Evolutionary conservation across 1,284 basidiomycete species (phyloP), one percentile per base, ranked within the genome.

Genomic region (Ceratobasidium sp.): DNA sequence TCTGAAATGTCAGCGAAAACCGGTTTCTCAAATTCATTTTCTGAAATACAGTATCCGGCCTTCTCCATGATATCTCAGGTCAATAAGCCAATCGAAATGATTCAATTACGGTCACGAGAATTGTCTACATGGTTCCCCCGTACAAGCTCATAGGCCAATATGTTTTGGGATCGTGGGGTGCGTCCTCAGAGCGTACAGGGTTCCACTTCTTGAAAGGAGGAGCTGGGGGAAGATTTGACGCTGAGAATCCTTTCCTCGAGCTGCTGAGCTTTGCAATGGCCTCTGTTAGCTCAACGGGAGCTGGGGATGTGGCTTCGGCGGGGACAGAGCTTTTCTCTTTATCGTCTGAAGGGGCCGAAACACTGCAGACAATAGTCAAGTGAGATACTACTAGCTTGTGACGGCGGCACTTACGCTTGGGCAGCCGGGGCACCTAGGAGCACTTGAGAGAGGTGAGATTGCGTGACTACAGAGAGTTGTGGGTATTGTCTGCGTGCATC

Each of bases 401-500:
- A 36, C n/a, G 45, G 14, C 23, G 39, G 12, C 55, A 85, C 89
- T 76, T 84, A 93, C 92, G 86, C 80, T 77, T 85, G 84, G 45
- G 84, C 83, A 75, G 85, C 84, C 14, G 93, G 91, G 64, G 92
- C 90, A 67, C 96, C 89, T 74, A 97, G 88, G 50, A 98, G 86
- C 74, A 98, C 83, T 28, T 87, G 84, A 6, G 95, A 92, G 46
- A 96, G 85, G 79, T 93, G 90, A 21, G 85, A 80, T 84, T 96
- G 92, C 21, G 91, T 94, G 76, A 94, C 86, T 34, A 92, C 89
- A 12, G 91, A 94, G 50, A 95, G 89, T 78, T 91, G 91, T 36
- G 96, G 95, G 82, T 96, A 97, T 71, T 89, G 89, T 73, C 96
- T 89, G 74, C 96, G 90, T 78, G 96, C 92, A 82, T 98, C 96